Base-by-base conservation (phyloP, 1,284 basidiomycete species). In the Leccinum griseonigrum region DNA sequence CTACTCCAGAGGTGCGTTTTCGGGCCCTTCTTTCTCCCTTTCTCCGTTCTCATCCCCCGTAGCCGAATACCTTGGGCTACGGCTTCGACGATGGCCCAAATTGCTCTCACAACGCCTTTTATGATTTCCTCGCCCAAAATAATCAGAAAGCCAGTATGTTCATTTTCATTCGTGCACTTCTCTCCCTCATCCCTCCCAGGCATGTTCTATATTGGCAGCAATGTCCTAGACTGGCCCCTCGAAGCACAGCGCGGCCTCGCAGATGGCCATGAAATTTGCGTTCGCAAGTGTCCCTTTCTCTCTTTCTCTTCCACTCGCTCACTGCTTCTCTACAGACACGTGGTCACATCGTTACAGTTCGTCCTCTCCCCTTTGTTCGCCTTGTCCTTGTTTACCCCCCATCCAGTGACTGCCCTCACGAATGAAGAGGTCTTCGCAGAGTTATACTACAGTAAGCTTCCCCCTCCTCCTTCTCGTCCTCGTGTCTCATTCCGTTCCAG, bases 191-290 rank as follows among this genome's bases (percentile, higher is more conserved):
- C 1, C 50, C 11, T 13, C 8, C 22, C 29, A 83, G 82, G 91
- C 6, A 80, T 85, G 81, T 94, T 91, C 76, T 94, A 86, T 73
- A 85, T 93, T 60, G 91, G 92, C 40, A 91, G 89, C 58, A 92
- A 89, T 52, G 84, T 91, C 55, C 81, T 87, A 67, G 81, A 91
- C 67, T 90, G 87, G 74, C 84, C 89, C 26, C 82, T 87, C 4
- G 84, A 91, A 68, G 89, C 90, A 58, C 81, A 89, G 57, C 83
- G 88, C 58, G 84, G 79, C 56, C 77, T 90, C 66, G 75, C 81
- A 56, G 81, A 85, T 68, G 86, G 90, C 9, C 88, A 91, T 70
- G 85, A 88, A 73, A 78, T 88, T 59, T 83, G 82, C 55, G 78
- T 79, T 60, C 84, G 82, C 81, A 61, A 76, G 83, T 83, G 18